Evolutionary conservation across 192 early-diverging fungal genomes (phyloP), one percentile per base, ranked within the genome.

Genomic region (Gigaspora rosea): DNA sequence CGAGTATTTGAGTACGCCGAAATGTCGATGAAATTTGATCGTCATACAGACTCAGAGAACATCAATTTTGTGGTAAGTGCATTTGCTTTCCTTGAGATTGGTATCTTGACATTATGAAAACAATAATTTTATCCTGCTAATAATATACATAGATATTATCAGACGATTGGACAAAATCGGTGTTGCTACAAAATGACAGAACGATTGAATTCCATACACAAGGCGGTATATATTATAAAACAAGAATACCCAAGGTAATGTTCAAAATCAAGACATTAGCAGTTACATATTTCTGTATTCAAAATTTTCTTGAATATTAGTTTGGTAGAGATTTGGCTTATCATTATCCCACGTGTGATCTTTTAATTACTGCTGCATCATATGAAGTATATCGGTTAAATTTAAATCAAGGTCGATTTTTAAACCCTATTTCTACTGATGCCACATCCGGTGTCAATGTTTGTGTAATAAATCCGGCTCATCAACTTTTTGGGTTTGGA

Each of bases 1-100:
- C 90, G 97, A 65, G 95, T 97, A 0, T 99, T 86, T 73, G 97
- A 99, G 61, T 95, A 93, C 78, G 78, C 90, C 11, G 92, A 99
- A 77, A 88, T 97, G 85, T 91, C 96, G 16, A 96, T 99, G 94
- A 99, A 99, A 84, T 97, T 99, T 82, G 96, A 99, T 78, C 91
- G 97, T 56, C 95, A 97, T 82, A 94, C 94, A 1, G 94, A 99
- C 75, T 83, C 90, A 10, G 97, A 99, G 78, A 98, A 96, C 79
- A 88, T 99, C 18, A 86, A 92, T 59, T 95, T 95, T 85, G 78
- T 82, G 71, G 77, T 92, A 33, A 74, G 47, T 18, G 8, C 33
- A 35, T 35, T 54, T 35, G n/a, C 27, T 27, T 27, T 27, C 27
- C 27, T 27, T 27, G 13, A 33, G 9, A 56, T 4, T 32, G 15